These are phyloP conservation scores for Leishmania turanica DNA, from an alignment of 208 protist species.

Conservation along the genomic window DNA sequence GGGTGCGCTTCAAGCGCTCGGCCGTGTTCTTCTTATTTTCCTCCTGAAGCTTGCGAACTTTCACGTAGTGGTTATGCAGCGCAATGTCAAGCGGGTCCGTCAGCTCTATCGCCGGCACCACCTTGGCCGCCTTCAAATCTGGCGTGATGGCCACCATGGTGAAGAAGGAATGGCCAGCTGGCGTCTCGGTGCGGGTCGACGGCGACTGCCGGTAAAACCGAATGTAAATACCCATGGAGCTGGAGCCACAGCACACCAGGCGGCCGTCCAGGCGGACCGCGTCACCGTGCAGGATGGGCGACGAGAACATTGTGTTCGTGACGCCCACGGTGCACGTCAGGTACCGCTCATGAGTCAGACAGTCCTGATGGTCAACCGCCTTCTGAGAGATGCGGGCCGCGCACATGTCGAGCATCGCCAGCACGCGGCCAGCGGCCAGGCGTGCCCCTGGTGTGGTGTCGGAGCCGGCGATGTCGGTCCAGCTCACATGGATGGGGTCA, in stretches of 20 bases:
- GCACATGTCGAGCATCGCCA: constrained; percentile 89
- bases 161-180: constrained; percentile 84
- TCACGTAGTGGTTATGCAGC: constrained; percentile 60
- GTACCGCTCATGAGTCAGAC: constrained; percentile 28
- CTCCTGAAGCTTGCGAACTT: constrained; percentile 48
- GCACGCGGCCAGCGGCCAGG: constrained; percentile 77
- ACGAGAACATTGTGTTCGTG: constrained; percentile 79
- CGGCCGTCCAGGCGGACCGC: constrained; percentile 76
- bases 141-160: constrained; percentile 89
- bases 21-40: constrained; percentile 32
- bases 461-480: constrained; percentile 79
- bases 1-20: constrained; percentile 16
- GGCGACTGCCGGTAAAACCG: constrained; percentile 73
- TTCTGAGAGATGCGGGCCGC: constrained; percentile 66
- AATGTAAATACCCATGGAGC: constrained; percentile 86
- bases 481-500: constrained; percentile 51
- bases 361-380: constrained; percentile 29
- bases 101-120: constrained; percentile 80
- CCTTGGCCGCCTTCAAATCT: constrained; percentile 75
- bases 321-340: constrained; percentile 84
- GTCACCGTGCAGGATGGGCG: constrained; percentile 87
- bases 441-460: constrained; percentile 49
- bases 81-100: constrained; percentile 68
- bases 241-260: constrained; percentile 78
- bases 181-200: constrained; percentile 57